phyloP scores from a whole-genome alignment of 2,329 filamentous ascomycete species.

The Xylariaceae sp. region DNA sequence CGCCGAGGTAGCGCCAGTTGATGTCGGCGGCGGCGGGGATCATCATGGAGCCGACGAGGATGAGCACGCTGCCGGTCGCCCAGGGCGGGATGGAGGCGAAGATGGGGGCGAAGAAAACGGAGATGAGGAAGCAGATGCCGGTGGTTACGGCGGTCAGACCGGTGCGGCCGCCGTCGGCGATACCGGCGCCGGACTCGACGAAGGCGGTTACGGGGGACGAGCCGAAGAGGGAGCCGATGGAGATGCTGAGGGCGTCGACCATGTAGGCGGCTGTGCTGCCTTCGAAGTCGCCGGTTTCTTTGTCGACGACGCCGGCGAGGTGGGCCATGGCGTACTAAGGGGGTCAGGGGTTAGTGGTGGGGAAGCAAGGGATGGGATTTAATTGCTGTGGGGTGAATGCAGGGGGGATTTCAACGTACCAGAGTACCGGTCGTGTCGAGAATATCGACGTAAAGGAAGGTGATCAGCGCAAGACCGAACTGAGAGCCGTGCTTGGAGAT shows the following conservation, averaged over 20 bases:
- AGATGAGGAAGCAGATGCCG: slow-evolving; percentile 79
- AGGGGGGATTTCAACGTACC: slow-evolving; percentile 5
- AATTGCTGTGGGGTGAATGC: background rate
- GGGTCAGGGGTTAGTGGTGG: background rate
- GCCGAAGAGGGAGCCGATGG: slow-evolving; percentile 73
- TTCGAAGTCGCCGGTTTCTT: slow-evolving; percentile 80
- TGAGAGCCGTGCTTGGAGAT: slow-evolving; percentile 63
- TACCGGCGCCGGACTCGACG: slow-evolving; percentile 84
- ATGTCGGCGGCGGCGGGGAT: slow-evolving; percentile 71
- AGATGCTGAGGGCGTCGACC: slow-evolving; percentile 73
- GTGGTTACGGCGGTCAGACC: slow-evolving; percentile 76
- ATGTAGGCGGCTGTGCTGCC: slow-evolving; percentile 78
- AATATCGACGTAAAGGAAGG: slow-evolving; percentile 87
- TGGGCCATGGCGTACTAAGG: slow-evolving; percentile 73
- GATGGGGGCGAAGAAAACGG: slow-evolving; percentile 84
- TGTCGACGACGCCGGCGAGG: slow-evolving; percentile 74
- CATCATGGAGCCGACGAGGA: slow-evolving; percentile 88
- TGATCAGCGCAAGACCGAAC: slow-evolving; percentile 79
- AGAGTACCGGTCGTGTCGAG: slow-evolving; percentile 81
- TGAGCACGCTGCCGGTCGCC: slow-evolving; percentile 83
- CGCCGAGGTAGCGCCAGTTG: slow-evolving; percentile 83
- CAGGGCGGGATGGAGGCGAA: slow-evolving; percentile 85
- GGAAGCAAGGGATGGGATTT: background rate
- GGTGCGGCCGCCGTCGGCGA: slow-evolving; percentile 80
- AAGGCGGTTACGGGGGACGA: slow-evolving; percentile 79